Base-by-base conservation (phyloP, 1,139 yeast genomes). In the Diutina scorzettiae region DNA sequence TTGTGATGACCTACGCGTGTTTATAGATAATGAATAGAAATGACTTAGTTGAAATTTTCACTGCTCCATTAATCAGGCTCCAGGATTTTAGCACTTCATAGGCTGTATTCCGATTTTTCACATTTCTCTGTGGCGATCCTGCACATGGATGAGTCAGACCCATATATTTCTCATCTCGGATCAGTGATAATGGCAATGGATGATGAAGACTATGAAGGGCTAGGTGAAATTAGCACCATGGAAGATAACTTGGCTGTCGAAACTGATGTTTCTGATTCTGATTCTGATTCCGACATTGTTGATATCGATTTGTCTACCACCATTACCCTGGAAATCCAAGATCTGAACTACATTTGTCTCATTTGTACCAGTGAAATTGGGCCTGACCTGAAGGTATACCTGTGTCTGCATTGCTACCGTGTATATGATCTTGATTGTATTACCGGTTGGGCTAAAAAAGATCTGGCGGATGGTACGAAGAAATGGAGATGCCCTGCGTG, bases 401-500 rank as follows among this genome's bases (percentile, higher is more conserved):
- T 85, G 4, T 86, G 96, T 57, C 59, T 61, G 14, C 65, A 64
- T 42, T 86, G 96, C 57, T 80, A 65, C 53, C 63, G 95, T 47
- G 94, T 83, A 0, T 86, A 83, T 56, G 95, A 86, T 56, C 63
- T 83, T 44, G 81, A 77, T 14, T 86, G 96, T 61, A 80, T 86
- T 44, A 62, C 72, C 44, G 86, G 78, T 48, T 86, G 96, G 96
- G 91, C 95, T 4, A 59, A 62, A 28, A 67, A 83, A 45, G 91
- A 93, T 2, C 74, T 83, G 9, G 47, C 49, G 2, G 78, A 83
- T 5, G 75, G 74, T 34, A 57, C 60, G 41, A 57, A 59, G 40
- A 28, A 27, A 18, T 87, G 96, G 96, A 70, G 89, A 52, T 87
- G 97, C 57, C 96, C 96, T 0, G 75, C 87, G 16, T 87, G 97